Conservation (phyloP, 2,329 filamentous ascomycete species). For the Aspergillus uvarum region DNA sequence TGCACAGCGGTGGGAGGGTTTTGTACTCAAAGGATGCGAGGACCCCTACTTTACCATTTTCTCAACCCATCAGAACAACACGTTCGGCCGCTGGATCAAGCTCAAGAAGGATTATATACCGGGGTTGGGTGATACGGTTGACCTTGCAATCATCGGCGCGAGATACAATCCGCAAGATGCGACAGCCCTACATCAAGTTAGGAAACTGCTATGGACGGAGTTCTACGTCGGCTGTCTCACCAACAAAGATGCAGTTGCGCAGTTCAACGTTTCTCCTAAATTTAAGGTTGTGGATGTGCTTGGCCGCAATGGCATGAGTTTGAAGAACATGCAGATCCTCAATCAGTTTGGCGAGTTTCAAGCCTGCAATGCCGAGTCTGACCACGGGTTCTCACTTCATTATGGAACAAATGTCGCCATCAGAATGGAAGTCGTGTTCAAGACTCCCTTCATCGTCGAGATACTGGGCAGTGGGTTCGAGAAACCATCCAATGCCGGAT, state of each 20-base stretch:
- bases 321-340: slow-evolving; percentile 53
- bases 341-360: slow-evolving; percentile 49
- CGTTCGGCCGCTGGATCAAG: slow-evolving; percentile 65
- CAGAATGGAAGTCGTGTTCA: slow-evolving; percentile 56
- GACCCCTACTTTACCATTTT: slow-evolving; percentile 70
- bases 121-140: slow-evolving; percentile 76
- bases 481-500: slow-evolving; percentile 65
- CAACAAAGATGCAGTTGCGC: slow-evolving; percentile 62
- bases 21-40: slow-evolving; percentile 74
- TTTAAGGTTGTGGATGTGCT: slow-evolving; percentile 69
- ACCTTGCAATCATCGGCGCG: slow-evolving; percentile 77
- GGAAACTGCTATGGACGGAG: slow-evolving; percentile 69
- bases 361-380: slow-evolving; percentile 37
- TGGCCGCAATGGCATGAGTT: slow-evolving; percentile 50
- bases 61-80: slow-evolving; percentile 32
- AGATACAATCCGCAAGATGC: slow-evolving; percentile 67
- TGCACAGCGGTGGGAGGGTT: slow-evolving; percentile 67
- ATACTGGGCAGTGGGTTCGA: slow-evolving; percentile 78
- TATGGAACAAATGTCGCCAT: slow-evolving; percentile 44
- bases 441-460: slow-evolving; percentile 72
- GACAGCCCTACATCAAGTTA: slow-evolving; percentile 50
- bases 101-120: slow-evolving; percentile 83
- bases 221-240: slow-evolving; percentile 76
- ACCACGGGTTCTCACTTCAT: slow-evolving; percentile 46
- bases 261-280: slow-evolving; percentile 52